These are phyloP conservation scores for Ceratocystis huliohia DNA, from an alignment of 2,329 filamentous ascomycete species.

Conservation along the genomic window DNA sequence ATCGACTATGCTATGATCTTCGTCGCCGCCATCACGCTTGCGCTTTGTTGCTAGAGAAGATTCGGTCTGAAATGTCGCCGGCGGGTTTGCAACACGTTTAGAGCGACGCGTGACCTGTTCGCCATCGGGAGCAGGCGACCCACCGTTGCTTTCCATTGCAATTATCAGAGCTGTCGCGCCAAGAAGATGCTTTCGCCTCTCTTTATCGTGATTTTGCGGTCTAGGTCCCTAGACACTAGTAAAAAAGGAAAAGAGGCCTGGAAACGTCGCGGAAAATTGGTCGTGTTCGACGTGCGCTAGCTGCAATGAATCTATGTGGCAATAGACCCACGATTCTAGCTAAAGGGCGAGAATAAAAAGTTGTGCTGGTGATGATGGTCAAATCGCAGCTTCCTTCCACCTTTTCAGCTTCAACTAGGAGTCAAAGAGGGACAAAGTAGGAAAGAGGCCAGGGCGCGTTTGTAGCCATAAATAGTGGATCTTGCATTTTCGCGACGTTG, in stretches of 20 bases:
- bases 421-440: neutral
- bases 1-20: constrained; percentile 33
- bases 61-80: constrained; percentile 46
- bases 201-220: neutral
- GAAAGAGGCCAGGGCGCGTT: constrained; percentile 18
- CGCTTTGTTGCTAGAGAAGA: constrained; percentile 38
- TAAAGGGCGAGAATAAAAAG: constrained; percentile 1
- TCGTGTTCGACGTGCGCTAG: neutral
- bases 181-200: neutral
- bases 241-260: neutral
- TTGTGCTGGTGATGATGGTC: neutral
- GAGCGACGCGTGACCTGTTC: constrained; percentile 47
- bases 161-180: neutral
- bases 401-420: neutral
- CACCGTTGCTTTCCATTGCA: constrained; percentile 40
- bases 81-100: constrained; percentile 52
- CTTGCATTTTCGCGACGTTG: constrained; percentile 19
- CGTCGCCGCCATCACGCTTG: constrained; percentile 41
- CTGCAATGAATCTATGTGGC: neutral
- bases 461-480: constrained; percentile 19
- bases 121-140: constrained; percentile 38
- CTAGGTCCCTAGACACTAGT: neutral
- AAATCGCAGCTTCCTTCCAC: neutral
- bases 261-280: neutral
- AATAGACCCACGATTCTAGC: neutral